These are phyloP conservation scores for Balakata baccata DNA, from an alignment of 345 rosid species.

Conservation along the genomic window DNA sequence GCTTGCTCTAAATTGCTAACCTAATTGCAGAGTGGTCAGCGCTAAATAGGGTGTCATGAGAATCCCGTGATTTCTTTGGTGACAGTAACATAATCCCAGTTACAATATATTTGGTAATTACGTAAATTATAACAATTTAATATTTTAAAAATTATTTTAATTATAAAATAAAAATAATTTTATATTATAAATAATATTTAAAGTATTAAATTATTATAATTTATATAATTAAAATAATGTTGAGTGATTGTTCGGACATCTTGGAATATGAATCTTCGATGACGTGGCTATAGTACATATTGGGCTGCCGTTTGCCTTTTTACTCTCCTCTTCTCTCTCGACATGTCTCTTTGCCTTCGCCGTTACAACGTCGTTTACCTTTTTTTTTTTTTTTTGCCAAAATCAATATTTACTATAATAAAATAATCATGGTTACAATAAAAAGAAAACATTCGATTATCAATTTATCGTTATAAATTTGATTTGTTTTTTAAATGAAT, in stretches of 20 bases:
- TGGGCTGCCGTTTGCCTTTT: slow-evolving; percentile 19
- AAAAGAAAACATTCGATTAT: too few species aligned
- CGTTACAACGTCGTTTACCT: slow-evolving; percentile 14
- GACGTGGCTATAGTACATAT: slow-evolving; percentile 24
- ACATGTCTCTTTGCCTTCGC: slow-evolving; percentile 12
- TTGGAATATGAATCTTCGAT: slow-evolving; percentile 22
- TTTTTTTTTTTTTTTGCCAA: neutral
- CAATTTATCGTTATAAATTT: too few species aligned
- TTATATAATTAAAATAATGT: too few species aligned
- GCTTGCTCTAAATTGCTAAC: neutral
- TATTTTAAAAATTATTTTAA: too few species aligned
- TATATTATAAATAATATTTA: too few species aligned
- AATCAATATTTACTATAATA: neutral
- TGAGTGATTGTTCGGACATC: neutral
- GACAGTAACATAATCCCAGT: neutral
- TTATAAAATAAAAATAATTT: too few species aligned
- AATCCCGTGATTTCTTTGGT: slow-evolving; percentile 14
- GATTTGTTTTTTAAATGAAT: too few species aligned
- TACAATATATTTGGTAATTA: too few species aligned
- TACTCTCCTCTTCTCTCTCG: slow-evolving; percentile 13
- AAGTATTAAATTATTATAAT: too few species aligned
- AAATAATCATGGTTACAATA: fast-evolving
- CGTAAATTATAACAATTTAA: too few species aligned
- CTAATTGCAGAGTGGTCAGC: too few species aligned
- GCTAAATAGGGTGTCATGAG: neutral